Evolutionary conservation across 768 basidiomycete species (phyloP), one percentile per base, ranked within the genome.

Genomic region (Multifurca ochricompacta): DNA sequence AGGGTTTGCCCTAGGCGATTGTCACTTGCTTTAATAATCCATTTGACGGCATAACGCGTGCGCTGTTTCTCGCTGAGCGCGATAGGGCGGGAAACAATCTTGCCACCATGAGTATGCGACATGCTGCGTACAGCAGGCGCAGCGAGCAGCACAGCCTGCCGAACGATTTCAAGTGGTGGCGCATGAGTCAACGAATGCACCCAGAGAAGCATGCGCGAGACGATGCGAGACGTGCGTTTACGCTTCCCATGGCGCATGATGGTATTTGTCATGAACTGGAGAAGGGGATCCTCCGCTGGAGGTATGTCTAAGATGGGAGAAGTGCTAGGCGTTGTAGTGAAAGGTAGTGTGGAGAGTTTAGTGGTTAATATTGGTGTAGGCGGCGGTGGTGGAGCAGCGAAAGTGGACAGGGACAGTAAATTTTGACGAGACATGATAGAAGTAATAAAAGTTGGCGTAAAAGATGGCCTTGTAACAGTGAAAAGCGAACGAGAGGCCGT

Each of bases 1-100:
- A 85, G 58, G 0, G 71, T 77, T 61, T 76, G 75, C 21, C 84
- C 86, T 0, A 75, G 66, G 37, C 76, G 75, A 51, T 69, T 71
- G 54, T 83, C 75, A 56, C 79, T 78, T 11, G 80, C 82, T 5
- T 81, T 70, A 41, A 91, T 60, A 14, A 96, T 82, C 78, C 85
- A 89, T 56, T 74, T 65, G 34, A 95, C 73, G 3, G 82, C 92
- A 44, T 72, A 77, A 31, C 80, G 76, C 41, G 81, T 78, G 32
- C 91, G 76, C 71, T 93, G 91, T 65, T 86, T 81, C 71, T 92
- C 91, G 48, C 75, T 82, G 53, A 96, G 73, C 1, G 90, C 81
- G 11, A 80, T 70, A 0, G 93, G 92, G 36, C 75, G 79, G 40
- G 74, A 68, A 10, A 82, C 66, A n/a, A 71, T 75, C 69, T 92